Evolutionary conservation across 2,329 filamentous ascomycete genomes (phyloP), one percentile per base, ranked within the genome.

Genomic region (Aspergillus pseudoglaucus): DNA sequence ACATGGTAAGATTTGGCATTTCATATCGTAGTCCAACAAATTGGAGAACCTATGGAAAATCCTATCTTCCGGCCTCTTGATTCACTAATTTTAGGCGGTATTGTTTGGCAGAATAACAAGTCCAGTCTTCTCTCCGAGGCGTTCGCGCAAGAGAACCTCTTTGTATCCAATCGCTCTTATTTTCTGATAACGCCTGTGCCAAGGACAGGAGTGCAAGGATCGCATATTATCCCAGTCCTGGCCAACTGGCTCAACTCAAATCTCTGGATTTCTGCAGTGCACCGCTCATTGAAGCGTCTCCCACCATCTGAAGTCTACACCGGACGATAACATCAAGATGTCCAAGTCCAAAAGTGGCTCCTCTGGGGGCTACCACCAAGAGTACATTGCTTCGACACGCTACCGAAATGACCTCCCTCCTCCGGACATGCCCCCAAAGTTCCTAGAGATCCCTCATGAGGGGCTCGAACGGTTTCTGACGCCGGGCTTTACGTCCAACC

Each of bases 321-420:
- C 47, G 33, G 46, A 27, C 22, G 25, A 18, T 27, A 33, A 44
- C 41, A 27, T 30, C 42, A 41, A 45, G 17, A 71, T 71, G 69
- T 69, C 69, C 43, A 71, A 70, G 46, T 60, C 65, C 3, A 70
- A 70, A 48, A 55, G 57, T 44, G 62, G 64, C 58, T 64, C 67
- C 49, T 63, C 67, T 20, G 68, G 66, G 55, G 60, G 67, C 51
- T 83, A 82, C 60, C 89, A 95, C 66, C 93, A 98, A 73, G 93
- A 98, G 72, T 97, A 96, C 72, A 95, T 98, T 66, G 91, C 90
- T 54, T 87, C 90, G 61, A 88, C 96, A 63, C 83, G 93, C 70
- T 98, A 94, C 70, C 90, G 89, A 63, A 98, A 98, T 81, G 85
- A 89, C 59, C 83, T 98, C 14, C 93, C 93, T 55, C 90, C 93